A percentile compares a stretch with the other conserved stretches of the same genome.
Evolutionary conservation across 2,329 filamentous ascomycete species (phyloP).

Genomic region (Aschersonia sp.): DNA sequence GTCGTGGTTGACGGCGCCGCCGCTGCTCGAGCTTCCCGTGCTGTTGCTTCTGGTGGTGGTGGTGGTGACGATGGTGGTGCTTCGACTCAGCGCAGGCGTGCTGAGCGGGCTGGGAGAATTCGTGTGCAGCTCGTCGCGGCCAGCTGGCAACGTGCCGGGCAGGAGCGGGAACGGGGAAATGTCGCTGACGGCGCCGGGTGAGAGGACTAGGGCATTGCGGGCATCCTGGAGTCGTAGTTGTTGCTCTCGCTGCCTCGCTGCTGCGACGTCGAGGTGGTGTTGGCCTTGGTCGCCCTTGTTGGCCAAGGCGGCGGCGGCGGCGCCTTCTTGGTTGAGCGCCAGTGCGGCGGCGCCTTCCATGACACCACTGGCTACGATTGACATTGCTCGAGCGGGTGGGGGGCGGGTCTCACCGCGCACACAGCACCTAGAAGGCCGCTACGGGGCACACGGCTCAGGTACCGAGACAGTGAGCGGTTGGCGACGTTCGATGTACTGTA

Average conservation of each 20-base stretch:
- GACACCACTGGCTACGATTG: constrained; percentile 3
- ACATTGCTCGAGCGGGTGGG: background rate
- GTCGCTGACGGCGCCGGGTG: constrained; percentile 13
- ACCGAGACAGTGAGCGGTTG: background rate
- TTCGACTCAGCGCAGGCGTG: constrained; percentile 5
- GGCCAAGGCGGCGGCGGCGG: too few relatives aligned
- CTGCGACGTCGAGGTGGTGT: background rate
- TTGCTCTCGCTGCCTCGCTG: background rate
- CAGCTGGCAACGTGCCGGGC: constrained; percentile 12
- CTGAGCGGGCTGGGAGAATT: background rate
- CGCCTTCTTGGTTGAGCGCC: too few relatives aligned
- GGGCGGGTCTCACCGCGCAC: background rate
- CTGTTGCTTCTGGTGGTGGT: constrained; percentile 3
- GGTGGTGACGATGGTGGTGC: constrained; percentile 3
- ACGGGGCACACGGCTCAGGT: background rate
- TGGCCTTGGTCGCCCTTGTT: too few relatives aligned
- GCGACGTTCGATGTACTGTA: background rate
- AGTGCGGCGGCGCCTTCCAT: background rate
- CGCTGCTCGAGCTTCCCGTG: background rate
- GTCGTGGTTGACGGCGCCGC: background rate
- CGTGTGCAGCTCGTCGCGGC: constrained; percentile 1
- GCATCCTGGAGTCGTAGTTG: background rate
- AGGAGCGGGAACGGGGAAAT: constrained; percentile 12
- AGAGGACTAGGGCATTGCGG: background rate
- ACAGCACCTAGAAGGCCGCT: background rate